These are phyloP conservation scores for Starmerella vaccinii DNA, from an alignment of 805 yeast species.

Conservation along the genomic window DNA sequence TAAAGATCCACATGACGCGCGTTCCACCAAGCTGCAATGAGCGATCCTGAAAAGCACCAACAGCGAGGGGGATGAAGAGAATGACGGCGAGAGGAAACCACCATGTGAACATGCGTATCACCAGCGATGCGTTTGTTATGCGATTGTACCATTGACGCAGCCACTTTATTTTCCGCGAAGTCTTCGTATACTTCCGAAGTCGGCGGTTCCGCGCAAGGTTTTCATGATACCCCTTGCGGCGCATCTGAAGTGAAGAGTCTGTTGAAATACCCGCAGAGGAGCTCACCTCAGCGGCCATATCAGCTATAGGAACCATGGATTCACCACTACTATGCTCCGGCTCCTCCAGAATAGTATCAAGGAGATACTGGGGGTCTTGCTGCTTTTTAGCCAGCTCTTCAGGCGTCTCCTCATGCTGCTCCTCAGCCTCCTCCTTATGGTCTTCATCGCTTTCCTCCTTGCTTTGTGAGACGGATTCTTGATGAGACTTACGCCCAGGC, in stretches of 20 bases:
- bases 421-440: neutral
- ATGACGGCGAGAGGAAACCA: constrained; percentile 34
- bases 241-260: neutral
- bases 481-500: neutral
- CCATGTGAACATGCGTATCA: constrained; percentile 30
- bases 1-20: constrained; percentile 33
- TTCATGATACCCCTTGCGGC: constrained; percentile 21
- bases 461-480: neutral
- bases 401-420: neutral
- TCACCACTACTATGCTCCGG: constrained; percentile 14
- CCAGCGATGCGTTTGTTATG: constrained; percentile 22
- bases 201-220: constrained; percentile 21
- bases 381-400: constrained; percentile 10
- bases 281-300: constrained; percentile 21
- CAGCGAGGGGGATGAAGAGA: constrained; percentile 33
- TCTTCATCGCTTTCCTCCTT: constrained; percentile 1
- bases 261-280: neutral
- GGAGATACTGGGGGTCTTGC: constrained; percentile 22
- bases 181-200: constrained; percentile 18
- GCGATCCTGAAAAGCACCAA: constrained; percentile 32
- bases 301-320: constrained; percentile 17
- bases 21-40: constrained; percentile 29
- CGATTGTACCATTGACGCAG: constrained; percentile 19
- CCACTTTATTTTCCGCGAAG: constrained; percentile 13
- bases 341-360: constrained; percentile 24